A percentile compares a stretch with the other conserved stretches of the same genome.
Conservation (phyloP, 768 basidiomycete genomes). For the Boletus barrowsii region DNA sequence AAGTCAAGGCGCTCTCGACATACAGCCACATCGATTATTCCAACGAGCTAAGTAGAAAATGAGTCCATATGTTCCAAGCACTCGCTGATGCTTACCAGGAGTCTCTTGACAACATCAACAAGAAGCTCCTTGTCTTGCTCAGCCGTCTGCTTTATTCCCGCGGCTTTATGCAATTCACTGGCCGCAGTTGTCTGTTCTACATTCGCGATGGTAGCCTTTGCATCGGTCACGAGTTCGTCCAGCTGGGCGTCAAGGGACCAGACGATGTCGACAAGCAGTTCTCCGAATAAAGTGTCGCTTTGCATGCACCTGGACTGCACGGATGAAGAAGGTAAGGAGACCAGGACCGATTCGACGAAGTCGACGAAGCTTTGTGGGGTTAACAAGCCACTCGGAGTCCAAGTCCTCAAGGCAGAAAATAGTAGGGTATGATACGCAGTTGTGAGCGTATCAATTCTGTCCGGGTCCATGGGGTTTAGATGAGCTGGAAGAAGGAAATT, state of each 20-base stretch:
- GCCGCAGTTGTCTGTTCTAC: conserved; percentile 23
- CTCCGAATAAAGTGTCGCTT: conserved; percentile 52
- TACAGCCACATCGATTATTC: conserved; percentile 54
- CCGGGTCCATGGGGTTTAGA: conserved; percentile 53
- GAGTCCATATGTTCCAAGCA: background rate
- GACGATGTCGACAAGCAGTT: conserved; percentile 72
- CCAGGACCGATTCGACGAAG: conserved; percentile 63
- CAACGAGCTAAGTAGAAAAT: conserved; percentile 43
- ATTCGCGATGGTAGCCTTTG: conserved; percentile 40
- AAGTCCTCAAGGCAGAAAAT: conserved; percentile 54
- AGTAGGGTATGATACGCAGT: conserved; percentile 71
- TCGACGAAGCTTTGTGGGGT: conserved; percentile 50
- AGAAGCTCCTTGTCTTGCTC: conserved; percentile 66
- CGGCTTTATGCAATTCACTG: conserved; percentile 31
- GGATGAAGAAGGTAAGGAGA: conserved; percentile 66
- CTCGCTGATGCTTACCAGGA: conserved; percentile 45
- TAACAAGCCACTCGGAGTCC: conserved; percentile 47
- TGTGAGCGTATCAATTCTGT: conserved; percentile 53
- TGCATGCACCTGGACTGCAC: conserved; percentile 34
- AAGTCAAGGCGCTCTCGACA: conserved; percentile 78
- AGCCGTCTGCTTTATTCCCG: conserved; percentile 47
- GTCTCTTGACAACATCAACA: conserved; percentile 52
- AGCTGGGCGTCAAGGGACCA: conserved; percentile 80
- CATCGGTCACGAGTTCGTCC: conserved; percentile 65
- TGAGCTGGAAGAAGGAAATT: conserved; percentile 59